phyloP scores from a whole-genome alignment of 805 yeast genomes.

The Clavispora phyllophila region DNA sequence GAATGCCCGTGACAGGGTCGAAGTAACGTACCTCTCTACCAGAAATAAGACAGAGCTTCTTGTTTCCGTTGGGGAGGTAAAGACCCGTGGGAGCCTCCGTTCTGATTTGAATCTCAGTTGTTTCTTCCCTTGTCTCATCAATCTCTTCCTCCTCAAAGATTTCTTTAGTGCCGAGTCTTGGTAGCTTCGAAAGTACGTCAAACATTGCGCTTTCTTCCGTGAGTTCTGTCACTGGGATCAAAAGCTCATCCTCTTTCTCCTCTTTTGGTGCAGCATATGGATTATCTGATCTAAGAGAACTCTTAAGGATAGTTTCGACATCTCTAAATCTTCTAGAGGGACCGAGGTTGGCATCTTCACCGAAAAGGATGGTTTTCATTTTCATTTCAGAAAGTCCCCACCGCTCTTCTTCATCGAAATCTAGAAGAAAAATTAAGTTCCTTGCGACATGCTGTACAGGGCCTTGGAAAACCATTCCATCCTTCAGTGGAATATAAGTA shows the following conservation, averaged over 20 bases:
- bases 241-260: conserved; percentile 28
- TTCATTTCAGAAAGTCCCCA: conserved; percentile 18
- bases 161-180: conserved; percentile 57
- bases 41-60: conserved; percentile 65
- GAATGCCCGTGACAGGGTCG: conserved; percentile 85
- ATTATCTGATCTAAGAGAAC: conserved; percentile 32
- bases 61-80: conserved; percentile 62
- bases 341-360: conserved; percentile 50
- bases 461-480: conserved; percentile 48
- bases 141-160: conserved; percentile 41
- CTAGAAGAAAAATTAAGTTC: conserved; percentile 50
- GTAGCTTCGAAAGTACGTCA: conserved; percentile 43
- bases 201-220: conserved; percentile 35
- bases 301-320: conserved; percentile 41
- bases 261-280: conserved; percentile 32
- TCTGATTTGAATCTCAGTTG: conserved; percentile 40
- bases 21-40: conserved; percentile 78
- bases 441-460: conserved; percentile 60
- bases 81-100: conserved; percentile 76
- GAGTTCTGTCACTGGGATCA: conserved; percentile 29
- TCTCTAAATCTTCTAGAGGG: conserved; percentile 51
- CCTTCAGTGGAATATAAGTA: conserved; percentile 5
- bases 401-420: conserved; percentile 35
- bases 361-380: conserved; percentile 46
- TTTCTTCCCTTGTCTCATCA: conserved; percentile 33